Conservation (phyloP, 2,329 filamentous ascomycete genomes). For the Dothistroma pini region DNA sequence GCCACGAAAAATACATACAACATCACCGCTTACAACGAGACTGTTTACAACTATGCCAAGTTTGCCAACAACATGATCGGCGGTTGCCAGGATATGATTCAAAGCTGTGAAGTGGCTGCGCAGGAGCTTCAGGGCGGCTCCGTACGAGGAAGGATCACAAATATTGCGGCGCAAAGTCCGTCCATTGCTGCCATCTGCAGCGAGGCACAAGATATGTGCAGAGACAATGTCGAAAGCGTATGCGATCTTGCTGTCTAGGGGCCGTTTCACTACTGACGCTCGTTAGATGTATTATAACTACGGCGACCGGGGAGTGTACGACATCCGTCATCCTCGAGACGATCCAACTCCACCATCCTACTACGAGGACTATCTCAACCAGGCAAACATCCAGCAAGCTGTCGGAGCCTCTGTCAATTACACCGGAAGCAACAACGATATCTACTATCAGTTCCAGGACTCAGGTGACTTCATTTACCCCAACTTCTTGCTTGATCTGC, state of each 20-base stretch:
- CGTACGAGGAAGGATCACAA: conserved; percentile 18
- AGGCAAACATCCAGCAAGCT: conserved; percentile 52
- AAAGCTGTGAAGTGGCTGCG: conserved; percentile 49
- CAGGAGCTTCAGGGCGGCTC: conserved; percentile 28
- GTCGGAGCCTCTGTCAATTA: conserved; percentile 59
- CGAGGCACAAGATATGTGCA: conserved; percentile 54
- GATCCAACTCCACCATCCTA: conserved; percentile 41
- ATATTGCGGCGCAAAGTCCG: conserved; percentile 14
- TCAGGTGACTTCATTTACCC: conserved; percentile 56
- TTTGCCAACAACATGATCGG: conserved; percentile 48
- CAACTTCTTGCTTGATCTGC: conserved; percentile 48
- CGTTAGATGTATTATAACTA: conserved; percentile 46
- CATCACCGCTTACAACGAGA: conserved; percentile 54
- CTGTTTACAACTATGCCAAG: conserved; percentile 57
- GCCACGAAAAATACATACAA: conserved; percentile 55
- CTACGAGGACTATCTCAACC: conserved; percentile 54
- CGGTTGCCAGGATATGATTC: conserved; percentile 51
- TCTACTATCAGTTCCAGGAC: conserved; percentile 51
- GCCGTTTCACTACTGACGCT: neutral
- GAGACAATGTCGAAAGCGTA: conserved; percentile 51
- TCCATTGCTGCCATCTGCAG: conserved; percentile 45
- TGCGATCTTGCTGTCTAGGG: neutral
- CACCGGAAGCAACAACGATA: conserved; percentile 39
- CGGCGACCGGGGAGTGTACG: conserved; percentile 53
- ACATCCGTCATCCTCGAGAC: conserved; percentile 50